Percentiles rank a stretch among this genome's conserved stretches.
These are phyloP conservation scores for Xylaria cubensis DNA, from an alignment of 495 filamentous ascomycete genomes.

Conservation along the genomic window DNA sequence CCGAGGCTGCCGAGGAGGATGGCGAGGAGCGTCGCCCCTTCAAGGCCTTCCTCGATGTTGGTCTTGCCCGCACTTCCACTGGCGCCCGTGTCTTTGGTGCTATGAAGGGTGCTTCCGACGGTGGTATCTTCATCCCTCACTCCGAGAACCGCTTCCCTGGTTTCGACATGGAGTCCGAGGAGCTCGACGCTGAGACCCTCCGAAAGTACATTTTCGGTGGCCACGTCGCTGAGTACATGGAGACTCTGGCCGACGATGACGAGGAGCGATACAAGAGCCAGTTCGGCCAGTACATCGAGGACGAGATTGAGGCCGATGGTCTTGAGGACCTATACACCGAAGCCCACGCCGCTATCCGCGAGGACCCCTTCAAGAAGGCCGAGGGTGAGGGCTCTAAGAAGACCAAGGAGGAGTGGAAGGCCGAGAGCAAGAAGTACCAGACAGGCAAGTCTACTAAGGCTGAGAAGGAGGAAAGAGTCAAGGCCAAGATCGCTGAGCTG, in stretches of 20 bases:
- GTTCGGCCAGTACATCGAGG: constrained; percentile 96
- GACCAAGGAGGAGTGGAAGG: constrained; percentile 96
- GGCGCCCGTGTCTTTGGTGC: constrained; percentile 98
- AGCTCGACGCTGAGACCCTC: constrained; percentile 94
- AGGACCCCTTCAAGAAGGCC: constrained; percentile 95
- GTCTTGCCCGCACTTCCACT: constrained; percentile 94
- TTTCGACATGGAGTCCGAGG: constrained; percentile 93
- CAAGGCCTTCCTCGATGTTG: constrained; percentile 98
- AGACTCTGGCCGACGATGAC: constrained; percentile 98
- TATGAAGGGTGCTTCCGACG: constrained; percentile 99
- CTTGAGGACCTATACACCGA: constrained; percentile 96
- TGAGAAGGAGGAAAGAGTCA: constrained; percentile 77
- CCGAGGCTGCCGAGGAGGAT: constrained; percentile 84
- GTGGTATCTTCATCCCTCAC: constrained; percentile 96
- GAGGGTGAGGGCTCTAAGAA: constrained; percentile 82
- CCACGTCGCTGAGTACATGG: constrained; percentile 99
- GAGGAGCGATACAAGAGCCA: constrained; percentile 99
- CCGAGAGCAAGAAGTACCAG: constrained; percentile 89
- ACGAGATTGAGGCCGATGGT: constrained; percentile 94
- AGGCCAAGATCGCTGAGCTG: constrained; percentile 85
- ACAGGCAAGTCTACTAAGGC: constrained; percentile 76
- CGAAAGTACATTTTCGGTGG: constrained; percentile 99
- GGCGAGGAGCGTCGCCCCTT: constrained; percentile 91
- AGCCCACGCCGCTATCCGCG: constrained; percentile 96
- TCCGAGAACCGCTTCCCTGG: constrained; percentile 99